A percentile compares a stretch with the other conserved stretches of the same genome.
Conservation (phyloP, 176 grass and related monocot species). For the Ampelocalamus luodianensis region DNA sequence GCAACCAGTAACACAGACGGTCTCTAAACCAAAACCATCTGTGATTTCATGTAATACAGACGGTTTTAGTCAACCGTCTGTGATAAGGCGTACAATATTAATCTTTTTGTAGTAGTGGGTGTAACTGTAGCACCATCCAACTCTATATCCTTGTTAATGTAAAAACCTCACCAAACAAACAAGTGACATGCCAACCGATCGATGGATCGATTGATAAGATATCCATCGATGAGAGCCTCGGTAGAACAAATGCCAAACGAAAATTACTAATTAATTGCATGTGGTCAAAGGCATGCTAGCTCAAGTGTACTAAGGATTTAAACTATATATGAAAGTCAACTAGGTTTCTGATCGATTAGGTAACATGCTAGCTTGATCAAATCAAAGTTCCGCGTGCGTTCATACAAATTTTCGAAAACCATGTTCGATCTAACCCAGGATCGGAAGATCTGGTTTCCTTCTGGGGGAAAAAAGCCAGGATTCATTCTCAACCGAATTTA, state of each 20-base stretch:
- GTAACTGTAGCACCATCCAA: neutral
- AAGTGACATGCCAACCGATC: slow-evolving; percentile 13
- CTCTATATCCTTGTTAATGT: neutral
- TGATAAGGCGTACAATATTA: too few relatives aligned
- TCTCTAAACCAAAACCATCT: too few relatives aligned
- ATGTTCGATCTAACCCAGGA: too few relatives aligned
- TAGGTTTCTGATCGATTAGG: neutral
- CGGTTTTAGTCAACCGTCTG: too few relatives aligned
- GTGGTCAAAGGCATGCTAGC: slow-evolving; percentile 17
- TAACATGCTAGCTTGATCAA: slow-evolving; percentile 24
- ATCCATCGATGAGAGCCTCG: neutral
- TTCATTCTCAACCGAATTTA: too few relatives aligned
- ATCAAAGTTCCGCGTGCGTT: neutral
- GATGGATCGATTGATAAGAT: neutral
- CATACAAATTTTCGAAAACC: too few relatives aligned
- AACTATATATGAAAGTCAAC: slow-evolving; percentile 22
- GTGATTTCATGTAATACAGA: too few relatives aligned
- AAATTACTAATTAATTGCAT: neutral
- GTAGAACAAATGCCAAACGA: neutral
- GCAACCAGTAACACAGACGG: too few relatives aligned
- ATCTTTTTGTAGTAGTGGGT: too few relatives aligned
- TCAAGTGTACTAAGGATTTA: neutral
- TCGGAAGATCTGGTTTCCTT: too few relatives aligned
- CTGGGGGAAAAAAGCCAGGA: too few relatives aligned
- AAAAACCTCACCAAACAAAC: neutral